Conservation (phyloP, 2,329 filamentous ascomycete genomes). For the Pseudocercospora fijiensis region DNA sequence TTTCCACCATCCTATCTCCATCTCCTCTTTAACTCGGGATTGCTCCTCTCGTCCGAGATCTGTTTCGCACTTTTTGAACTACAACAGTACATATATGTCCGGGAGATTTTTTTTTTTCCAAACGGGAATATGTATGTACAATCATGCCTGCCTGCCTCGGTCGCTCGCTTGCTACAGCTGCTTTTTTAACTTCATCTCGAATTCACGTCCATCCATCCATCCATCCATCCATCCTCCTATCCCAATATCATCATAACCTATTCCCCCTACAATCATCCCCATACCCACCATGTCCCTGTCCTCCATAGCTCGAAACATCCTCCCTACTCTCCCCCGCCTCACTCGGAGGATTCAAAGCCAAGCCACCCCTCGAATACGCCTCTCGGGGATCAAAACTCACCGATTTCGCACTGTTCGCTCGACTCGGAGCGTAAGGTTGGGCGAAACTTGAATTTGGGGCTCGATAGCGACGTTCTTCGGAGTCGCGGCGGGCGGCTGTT, state of each 20-base stretch:
- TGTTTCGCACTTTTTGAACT: too few relatives aligned
- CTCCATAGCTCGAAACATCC: conserved; percentile 8
- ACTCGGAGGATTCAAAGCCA: conserved; percentile 24
- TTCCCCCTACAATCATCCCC: background rate
- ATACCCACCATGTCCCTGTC: too few relatives aligned
- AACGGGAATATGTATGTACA: too few relatives aligned
- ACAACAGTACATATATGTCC: background rate
- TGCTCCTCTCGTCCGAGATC: background rate
- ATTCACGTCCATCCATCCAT: background rate
- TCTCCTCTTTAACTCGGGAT: background rate
- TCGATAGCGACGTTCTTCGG: conserved; percentile 14
- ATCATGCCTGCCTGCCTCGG: too few relatives aligned
- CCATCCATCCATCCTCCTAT: too few relatives aligned
- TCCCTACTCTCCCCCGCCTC: conserved; percentile 23
- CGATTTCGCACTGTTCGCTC: conserved; percentile 15
- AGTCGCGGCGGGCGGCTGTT: background rate
- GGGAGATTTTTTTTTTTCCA: background rate
- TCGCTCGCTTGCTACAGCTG: too few relatives aligned
- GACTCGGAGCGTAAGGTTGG: conserved; percentile 12
- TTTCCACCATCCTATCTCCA: background rate
- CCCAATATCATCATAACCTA: conserved; percentile 5
- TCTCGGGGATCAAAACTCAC: conserved; percentile 20
- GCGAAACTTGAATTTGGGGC: conserved; percentile 20
- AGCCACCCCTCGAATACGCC: conserved; percentile 6
- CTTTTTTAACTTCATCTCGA: background rate